Evolutionary conservation across 2,329 filamentous ascomycete genomes (phyloP), one percentile per base, ranked within the genome.

Genomic region (Ilyonectria destructans): DNA sequence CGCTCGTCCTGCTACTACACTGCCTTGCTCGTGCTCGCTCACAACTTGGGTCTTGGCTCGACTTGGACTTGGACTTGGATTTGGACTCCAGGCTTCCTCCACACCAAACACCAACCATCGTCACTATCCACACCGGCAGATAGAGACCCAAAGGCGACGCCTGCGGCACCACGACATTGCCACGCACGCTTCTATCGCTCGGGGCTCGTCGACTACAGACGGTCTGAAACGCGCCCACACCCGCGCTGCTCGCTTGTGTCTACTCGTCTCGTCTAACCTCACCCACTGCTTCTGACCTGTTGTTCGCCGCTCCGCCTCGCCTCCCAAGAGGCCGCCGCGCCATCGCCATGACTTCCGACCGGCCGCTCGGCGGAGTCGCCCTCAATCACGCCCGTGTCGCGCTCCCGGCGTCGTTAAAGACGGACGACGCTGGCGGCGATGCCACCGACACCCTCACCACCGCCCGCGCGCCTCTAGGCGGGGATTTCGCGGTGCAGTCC

Each of bases 401-500:
- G 62, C 62, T 69, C 45, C 71, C 71, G 49, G 71, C 70, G 52
- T 64, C 70, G 51, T 66, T 68, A 43, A 67, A 65, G 60, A 35
- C 64, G 15, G 60, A 37, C 59, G 70, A 69, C 40, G 54, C 54
- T 62, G 60, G 62, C 23, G 68, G 62, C 66, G 70, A 48, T 33
- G 43, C 35, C 49, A 49, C 67, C 57, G 67, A 69, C 62, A 72
- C 58, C 62, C 61, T 57, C 55, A 60, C 67, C 56, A 63, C 58
- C 72, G 65, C 74, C 49, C 37, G 35, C 67, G 57, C 51, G 70
- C 73, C 73, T 73, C 67, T 55, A 58, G 69, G 74, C 71, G 76
- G 75, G 74, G 71, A 76, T 74, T 64, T 69, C 68, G 75, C 74
- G 67, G 72, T 75, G 60, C 70, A 68, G 67, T 68, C 62, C 63